Evolutionary conservation across 106 monocot species (phyloP).

Genomic region (Apostasia shenzhenica): DNA sequence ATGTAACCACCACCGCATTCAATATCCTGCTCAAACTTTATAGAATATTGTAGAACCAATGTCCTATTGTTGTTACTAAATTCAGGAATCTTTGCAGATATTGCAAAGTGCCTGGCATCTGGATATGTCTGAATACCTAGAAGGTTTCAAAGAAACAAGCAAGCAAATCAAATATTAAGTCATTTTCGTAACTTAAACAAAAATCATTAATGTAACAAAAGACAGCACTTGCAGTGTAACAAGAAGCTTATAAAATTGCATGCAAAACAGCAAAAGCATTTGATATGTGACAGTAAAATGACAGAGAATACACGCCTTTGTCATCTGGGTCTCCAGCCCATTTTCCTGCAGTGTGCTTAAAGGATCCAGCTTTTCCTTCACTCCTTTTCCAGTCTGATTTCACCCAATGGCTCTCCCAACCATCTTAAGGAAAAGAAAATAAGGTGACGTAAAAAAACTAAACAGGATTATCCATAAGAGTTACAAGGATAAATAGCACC

Average conservation of each 20-base stretch:
- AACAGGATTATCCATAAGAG: background rate
- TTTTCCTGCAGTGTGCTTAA: conserved; percentile 87
- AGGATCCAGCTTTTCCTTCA: conserved; percentile 95
- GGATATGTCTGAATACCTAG: conserved; percentile 79
- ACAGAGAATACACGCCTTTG: conserved; percentile 42
- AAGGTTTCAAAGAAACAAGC: background rate
- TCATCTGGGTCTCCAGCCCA: conserved; percentile 98
- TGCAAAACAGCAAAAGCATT: too few relatives aligned
- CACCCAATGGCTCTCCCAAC: conserved; percentile 83
- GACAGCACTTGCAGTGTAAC: too few relatives aligned
- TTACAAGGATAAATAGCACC: background rate
- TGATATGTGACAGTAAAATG: background rate
- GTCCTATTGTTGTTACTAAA: conserved; percentile 80
- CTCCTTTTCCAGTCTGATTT: conserved; percentile 98
- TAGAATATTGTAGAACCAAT: conserved; percentile 85
- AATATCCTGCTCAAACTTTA: conserved; percentile 95
- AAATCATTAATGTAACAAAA: too few relatives aligned
- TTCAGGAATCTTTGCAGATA: conserved; percentile 88
- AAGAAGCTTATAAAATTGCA: too few relatives aligned
- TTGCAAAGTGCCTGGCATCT: conserved; percentile 81
- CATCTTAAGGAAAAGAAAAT: conserved; percentile 44
- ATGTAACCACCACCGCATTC: conserved; percentile 98
- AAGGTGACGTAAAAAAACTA: background rate
- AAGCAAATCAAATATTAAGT: background rate
- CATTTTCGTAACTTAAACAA: too few relatives aligned